Evolutionary conservation across 1,284 basidiomycete species (phyloP).

Genomic region (Phellopilus nigrolimitatus): DNA sequence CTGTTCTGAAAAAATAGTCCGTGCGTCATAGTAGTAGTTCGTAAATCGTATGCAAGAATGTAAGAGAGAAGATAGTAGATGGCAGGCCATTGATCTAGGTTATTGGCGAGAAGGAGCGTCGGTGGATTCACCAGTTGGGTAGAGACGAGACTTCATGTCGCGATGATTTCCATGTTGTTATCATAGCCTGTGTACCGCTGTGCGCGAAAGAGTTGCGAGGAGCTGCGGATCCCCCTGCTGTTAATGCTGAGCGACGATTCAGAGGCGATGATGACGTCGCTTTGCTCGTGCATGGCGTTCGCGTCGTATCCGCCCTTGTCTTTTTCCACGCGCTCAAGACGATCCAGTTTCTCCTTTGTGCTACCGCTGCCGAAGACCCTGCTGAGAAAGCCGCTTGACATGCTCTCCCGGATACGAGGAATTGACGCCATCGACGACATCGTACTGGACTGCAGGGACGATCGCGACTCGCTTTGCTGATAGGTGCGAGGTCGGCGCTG

Average conservation of each 20-base stretch:
- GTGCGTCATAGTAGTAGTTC: not conserved
- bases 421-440: conserved; percentile 45
- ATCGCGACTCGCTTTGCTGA: conserved; percentile 24
- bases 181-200: conserved; percentile 11
- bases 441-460: conserved; percentile 34
- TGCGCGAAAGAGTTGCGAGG: conserved; percentile 8
- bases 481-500: conserved; percentile 14
- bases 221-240: not conserved
- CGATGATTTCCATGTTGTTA: conserved; percentile 8
- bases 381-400: conserved; percentile 50
- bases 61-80: not conserved
- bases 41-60: conserved; percentile 7
- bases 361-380: conserved; percentile 61
- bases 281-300: not conserved
- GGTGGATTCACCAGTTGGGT: conserved; percentile 10
- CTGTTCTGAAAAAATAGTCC: no score
- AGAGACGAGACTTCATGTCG: conserved; percentile 8
- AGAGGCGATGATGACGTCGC: conserved; percentile 14
- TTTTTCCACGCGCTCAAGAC: conserved; percentile 11
- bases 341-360: conserved; percentile 38
- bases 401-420: conserved; percentile 25
- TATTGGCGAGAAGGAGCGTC: conserved; percentile 2
- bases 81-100: not conserved
- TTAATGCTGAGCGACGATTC: conserved; percentile 7
- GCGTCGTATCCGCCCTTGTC: conserved; percentile 7